Conservation (phyloP, 768 basidiomycete species). For the Mycena latifolia region DNA sequence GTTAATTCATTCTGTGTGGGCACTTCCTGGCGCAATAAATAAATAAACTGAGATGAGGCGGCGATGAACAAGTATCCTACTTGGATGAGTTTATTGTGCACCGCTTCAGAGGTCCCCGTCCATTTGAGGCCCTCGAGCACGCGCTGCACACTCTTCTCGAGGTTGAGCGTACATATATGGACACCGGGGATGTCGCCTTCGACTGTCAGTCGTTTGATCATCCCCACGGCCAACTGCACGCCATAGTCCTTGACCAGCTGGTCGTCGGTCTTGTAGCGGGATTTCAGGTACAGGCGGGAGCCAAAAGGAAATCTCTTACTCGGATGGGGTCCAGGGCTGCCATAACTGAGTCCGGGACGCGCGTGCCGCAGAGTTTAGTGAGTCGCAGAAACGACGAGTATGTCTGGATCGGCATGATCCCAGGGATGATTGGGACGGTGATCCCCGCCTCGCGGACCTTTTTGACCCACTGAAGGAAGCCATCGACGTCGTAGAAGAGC, state of each 20-base stretch:
- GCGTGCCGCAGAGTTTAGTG: conserved; percentile 88
- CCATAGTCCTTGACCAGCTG: conserved; percentile 95
- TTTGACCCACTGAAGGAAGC: conserved; percentile 83
- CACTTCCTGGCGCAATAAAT: conserved; percentile 51
- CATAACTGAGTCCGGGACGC: conserved; percentile 77
- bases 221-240: conserved; percentile 85
- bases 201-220: conserved; percentile 71
- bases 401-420: conserved; percentile 98
- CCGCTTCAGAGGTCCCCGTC: conserved; percentile 60
- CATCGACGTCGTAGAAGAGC: conserved; percentile 95
- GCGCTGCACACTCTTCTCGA: conserved; percentile 93
- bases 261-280: conserved; percentile 82
- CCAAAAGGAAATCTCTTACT: conserved; percentile 56
- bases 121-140: conserved; percentile 87
- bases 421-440: conserved; percentile 90
- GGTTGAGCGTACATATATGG: conserved; percentile 96
- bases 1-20: conserved; percentile 55
- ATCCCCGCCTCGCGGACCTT: conserved; percentile 87
- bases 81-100: conserved; percentile 76
- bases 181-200: conserved; percentile 78
- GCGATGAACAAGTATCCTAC: conserved; percentile 50
- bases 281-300: neutral
- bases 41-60: conserved; percentile 18
- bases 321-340: conserved; percentile 79
- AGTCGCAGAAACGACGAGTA: conserved; percentile 94